Evolutionary conservation across 768 basidiomycete genomes (phyloP).

Genomic region (Pleurotus ostreatus): DNA sequence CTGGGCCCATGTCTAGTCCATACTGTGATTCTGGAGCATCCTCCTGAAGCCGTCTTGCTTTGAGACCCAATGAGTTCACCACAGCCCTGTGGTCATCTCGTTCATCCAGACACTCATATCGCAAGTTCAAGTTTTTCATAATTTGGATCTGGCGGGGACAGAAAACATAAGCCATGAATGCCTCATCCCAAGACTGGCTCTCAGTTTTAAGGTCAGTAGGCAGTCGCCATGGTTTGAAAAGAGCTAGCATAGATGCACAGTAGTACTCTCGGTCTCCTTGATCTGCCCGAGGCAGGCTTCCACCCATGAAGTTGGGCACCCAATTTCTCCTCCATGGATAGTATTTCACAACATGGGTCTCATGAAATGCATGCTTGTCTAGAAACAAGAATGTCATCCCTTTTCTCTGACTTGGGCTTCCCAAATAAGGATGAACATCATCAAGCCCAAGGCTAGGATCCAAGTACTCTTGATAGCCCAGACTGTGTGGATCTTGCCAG

Average conservation of each 20-base stretch:
- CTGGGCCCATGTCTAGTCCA: not conserved
- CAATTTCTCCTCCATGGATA: not conserved
- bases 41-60: not conserved
- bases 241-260: slow-evolving; percentile 18
- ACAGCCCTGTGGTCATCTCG: slow-evolving; percentile 22
- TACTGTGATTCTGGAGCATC: not conserved
- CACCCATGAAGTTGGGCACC: not conserved
- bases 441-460: too few relatives aligned
- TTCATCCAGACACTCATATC: slow-evolving; percentile 26
- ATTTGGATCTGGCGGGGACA: slow-evolving; percentile 11
- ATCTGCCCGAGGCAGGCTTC: slow-evolving; percentile 11
- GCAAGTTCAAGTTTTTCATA: slow-evolving; percentile 21
- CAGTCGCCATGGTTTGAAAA: slow-evolving; percentile 23
- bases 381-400: not conserved
- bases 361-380: not conserved
- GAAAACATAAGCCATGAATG: slow-evolving; percentile 14
- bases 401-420: too few relatives aligned
- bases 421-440: too few relatives aligned
- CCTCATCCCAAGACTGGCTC: slow-evolving; percentile 14
- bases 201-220: slow-evolving; percentile 16
- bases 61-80: slow-evolving; percentile 10
- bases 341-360: not conserved
- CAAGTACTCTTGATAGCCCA: too few relatives aligned
- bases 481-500: too few relatives aligned
- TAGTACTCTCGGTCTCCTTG: slow-evolving; percentile 27